These are phyloP conservation scores for Ilex asprella DNA, from an alignment of 257 asterid genomes.

Conservation along the genomic window DNA sequence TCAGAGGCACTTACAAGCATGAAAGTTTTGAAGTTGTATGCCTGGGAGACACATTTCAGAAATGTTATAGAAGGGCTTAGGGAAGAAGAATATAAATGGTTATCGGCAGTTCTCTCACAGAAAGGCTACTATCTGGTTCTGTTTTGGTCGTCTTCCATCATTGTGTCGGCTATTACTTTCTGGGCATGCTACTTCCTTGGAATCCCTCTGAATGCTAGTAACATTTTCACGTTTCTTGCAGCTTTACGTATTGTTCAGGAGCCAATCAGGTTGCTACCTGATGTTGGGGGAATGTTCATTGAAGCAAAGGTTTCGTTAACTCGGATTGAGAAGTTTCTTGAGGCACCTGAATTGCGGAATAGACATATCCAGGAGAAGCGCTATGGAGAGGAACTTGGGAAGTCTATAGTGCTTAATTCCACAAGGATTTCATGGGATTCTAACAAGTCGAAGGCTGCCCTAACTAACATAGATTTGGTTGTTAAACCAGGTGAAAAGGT, in stretches of 20 bases:
- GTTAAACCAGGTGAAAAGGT: slow-evolving; percentile 31
- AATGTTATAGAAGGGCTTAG: slow-evolving; percentile 18
- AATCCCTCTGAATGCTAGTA: slow-evolving; percentile 25
- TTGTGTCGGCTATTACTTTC: slow-evolving; percentile 33
- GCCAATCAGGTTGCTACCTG: slow-evolving; percentile 32
- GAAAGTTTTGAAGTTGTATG: slow-evolving; percentile 33
- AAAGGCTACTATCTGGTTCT: slow-evolving; percentile 24
- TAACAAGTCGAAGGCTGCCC: slow-evolving; percentile 4
- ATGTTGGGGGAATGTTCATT: slow-evolving; percentile 28
- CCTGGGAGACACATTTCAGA: slow-evolving; percentile 36
- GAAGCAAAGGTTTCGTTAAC: slow-evolving; percentile 32
- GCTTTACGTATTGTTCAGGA: slow-evolving; percentile 34
- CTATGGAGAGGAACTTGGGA: not conserved
- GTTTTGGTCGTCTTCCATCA: slow-evolving; percentile 34
- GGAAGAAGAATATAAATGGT: slow-evolving; percentile 21
- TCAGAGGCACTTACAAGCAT: slow-evolving; percentile 28
- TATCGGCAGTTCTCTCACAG: slow-evolving; percentile 15
- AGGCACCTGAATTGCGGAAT: slow-evolving; percentile 23
- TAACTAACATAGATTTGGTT: slow-evolving; percentile 14
- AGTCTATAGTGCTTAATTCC: slow-evolving; percentile 16
- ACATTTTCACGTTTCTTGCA: slow-evolving; percentile 31
- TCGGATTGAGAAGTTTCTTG: slow-evolving; percentile 29
- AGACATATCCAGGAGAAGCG: slow-evolving; percentile 1
- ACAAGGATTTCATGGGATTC: slow-evolving; percentile 25
- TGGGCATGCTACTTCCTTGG: slow-evolving; percentile 25